These are phyloP conservation scores for Quercus glauca DNA, from an alignment of 306 rosid species.

Conservation along the genomic window DNA sequence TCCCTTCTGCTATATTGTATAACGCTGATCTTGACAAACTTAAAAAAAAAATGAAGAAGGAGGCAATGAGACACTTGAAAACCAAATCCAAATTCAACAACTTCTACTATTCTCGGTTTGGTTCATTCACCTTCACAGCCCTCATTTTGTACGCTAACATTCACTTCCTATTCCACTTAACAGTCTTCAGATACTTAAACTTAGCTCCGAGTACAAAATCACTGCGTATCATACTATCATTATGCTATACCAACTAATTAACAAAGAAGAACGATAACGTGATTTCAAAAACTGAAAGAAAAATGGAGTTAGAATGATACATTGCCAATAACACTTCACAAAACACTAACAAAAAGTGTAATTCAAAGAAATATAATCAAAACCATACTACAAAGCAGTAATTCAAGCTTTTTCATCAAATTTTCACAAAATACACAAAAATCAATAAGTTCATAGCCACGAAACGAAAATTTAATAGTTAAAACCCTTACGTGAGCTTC, in stretches of 20 bases:
- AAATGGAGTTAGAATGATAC: background rate
- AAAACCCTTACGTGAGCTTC: conserved; percentile 83
- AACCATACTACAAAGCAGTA: background rate
- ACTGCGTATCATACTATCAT: too few species aligned
- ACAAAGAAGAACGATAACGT: background rate
- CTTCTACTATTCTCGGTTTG: background rate
- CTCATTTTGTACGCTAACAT: background rate
- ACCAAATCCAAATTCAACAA: background rate
- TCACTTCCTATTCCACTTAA: background rate
- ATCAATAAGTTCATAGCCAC: background rate
- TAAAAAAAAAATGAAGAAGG: background rate
- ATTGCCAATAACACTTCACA: background rate
- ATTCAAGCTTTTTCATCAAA: background rate
- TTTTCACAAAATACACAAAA: background rate
- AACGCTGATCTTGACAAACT: background rate
- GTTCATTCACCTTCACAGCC: background rate
- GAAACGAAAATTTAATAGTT: background rate
- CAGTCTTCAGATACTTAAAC: background rate
- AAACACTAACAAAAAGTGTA: background rate
- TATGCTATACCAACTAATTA: background rate
- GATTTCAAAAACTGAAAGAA: background rate
- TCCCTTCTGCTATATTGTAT: background rate
- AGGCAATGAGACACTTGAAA: background rate
- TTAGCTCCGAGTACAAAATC: background rate
- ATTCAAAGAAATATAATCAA: background rate